A percentile compares a stretch with the other conserved stretches of the same genome.
Conservation (phyloP, 768 basidiomycete genomes). For the Suillus cothurnatus region DNA sequence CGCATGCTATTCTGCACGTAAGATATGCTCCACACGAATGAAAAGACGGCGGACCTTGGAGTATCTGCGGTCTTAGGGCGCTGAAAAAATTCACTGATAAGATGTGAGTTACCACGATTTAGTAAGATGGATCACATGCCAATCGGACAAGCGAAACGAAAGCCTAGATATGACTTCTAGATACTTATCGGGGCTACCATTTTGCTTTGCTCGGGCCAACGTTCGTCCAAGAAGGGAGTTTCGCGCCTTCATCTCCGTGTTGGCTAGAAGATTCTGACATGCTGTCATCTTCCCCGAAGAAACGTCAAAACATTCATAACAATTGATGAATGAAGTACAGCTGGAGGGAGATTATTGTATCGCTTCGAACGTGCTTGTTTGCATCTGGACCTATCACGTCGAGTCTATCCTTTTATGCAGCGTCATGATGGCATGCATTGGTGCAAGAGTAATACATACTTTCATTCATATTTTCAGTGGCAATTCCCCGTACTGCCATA, state of each 20-base stretch:
- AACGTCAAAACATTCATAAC: not conserved
- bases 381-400: not conserved
- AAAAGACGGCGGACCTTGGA: not conserved
- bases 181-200: not conserved
- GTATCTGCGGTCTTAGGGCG: slow-evolving; percentile 1
- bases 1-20: not conserved
- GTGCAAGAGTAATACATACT: not conserved
- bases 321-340: not conserved
- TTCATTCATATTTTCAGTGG: not conserved
- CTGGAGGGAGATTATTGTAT: not conserved
- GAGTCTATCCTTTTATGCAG: not conserved
- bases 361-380: not conserved
- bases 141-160: not conserved
- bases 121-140: slow-evolving; percentile 2
- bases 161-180: not conserved
- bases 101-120: slow-evolving; percentile 4
- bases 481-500: not conserved
- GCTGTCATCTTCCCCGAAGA: not conserved
- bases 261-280: slow-evolving; percentile 1
- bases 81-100: slow-evolving; percentile 2
- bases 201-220: not conserved
- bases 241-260: slow-evolving; percentile 6
- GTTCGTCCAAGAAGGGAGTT: not conserved
- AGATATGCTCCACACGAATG: not conserved
- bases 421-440: not conserved